phyloP scores from a whole-genome alignment of 1,284 basidiomycete species.

The Naganishia sp. region DNA sequence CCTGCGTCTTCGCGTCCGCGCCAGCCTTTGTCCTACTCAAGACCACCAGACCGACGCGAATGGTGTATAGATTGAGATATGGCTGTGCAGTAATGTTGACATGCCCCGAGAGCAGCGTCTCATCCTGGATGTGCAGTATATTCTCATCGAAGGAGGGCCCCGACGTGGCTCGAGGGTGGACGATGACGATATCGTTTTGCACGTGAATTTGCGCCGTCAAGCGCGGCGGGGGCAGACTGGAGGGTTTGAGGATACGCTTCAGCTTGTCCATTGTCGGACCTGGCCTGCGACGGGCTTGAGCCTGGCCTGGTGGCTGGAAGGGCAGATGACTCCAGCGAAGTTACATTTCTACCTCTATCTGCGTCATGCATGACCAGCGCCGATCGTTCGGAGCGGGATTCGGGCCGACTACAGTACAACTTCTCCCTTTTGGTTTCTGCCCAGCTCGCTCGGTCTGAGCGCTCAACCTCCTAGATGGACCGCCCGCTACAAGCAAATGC shows the following conservation, averaged over 20 bases:
- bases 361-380: no score
- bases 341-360: no score
- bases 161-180: not conserved
- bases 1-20: not conserved
- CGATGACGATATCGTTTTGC: conserved; percentile 5
- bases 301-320: no score
- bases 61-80: conserved; percentile 1
- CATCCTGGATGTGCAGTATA: not conserved
- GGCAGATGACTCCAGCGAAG: no score
- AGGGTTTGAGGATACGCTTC: not conserved
- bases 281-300: no score
- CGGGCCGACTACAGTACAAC: no score
- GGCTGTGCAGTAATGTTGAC: conserved; percentile 2
- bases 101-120: not conserved
- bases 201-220: not conserved
- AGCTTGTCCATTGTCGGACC: conserved; percentile 1
- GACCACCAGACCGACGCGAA: conserved; percentile 4
- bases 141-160: not conserved
- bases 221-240: not conserved
- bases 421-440: no score
- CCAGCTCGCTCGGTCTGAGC: no score
- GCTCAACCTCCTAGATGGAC: no score
- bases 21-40: not conserved
- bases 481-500: no score
- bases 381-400: no score